These are phyloP conservation scores for Tricharina praecox DNA, from an alignment of 495 filamentous ascomycete genomes.

Conservation along the genomic window DNA sequence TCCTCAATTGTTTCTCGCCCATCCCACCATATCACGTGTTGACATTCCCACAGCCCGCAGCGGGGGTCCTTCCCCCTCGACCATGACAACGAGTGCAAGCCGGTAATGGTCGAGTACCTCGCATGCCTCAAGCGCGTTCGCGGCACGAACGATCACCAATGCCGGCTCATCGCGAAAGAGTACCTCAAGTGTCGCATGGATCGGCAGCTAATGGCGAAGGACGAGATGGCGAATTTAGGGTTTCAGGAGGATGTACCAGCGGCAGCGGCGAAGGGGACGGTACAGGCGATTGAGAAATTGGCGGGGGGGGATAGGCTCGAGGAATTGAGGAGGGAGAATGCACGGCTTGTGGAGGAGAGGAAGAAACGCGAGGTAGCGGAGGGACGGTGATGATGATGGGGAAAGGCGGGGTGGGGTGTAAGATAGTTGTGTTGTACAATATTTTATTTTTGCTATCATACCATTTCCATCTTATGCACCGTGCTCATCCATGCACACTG, in stretches of 20 bases:
- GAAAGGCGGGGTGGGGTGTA: neutral
- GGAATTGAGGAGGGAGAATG: conserved; percentile 21
- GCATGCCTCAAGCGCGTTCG: conserved; percentile 62
- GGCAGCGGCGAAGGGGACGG: neutral
- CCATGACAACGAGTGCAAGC: conserved; percentile 90
- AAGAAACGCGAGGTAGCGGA: conserved; percentile 1
- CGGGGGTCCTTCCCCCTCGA: conserved; percentile 93
- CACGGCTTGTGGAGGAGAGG: conserved; percentile 16
- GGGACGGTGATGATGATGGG: neutral
- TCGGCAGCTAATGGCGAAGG: conserved; percentile 84
- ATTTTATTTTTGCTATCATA: too few species aligned
- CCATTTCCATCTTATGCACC: too few species aligned
- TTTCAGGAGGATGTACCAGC: conserved; percentile 37
- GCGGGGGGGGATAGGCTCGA: conserved; percentile 12
- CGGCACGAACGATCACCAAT: conserved; percentile 73
- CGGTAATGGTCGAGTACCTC: conserved; percentile 67
- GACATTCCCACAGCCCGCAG: conserved; percentile 46
- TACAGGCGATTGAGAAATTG: neutral
- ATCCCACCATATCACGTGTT: too few species aligned
- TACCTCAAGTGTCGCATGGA: conserved; percentile 93
- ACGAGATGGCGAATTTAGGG: conserved; percentile 83
- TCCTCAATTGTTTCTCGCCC: too few species aligned
- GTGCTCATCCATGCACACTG: too few species aligned
- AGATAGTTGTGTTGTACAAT: too few species aligned
- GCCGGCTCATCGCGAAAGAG: conserved; percentile 65